phyloP scores from a whole-genome alignment of 1,284 basidiomycete genomes.

The Phlebopus sp. region DNA sequence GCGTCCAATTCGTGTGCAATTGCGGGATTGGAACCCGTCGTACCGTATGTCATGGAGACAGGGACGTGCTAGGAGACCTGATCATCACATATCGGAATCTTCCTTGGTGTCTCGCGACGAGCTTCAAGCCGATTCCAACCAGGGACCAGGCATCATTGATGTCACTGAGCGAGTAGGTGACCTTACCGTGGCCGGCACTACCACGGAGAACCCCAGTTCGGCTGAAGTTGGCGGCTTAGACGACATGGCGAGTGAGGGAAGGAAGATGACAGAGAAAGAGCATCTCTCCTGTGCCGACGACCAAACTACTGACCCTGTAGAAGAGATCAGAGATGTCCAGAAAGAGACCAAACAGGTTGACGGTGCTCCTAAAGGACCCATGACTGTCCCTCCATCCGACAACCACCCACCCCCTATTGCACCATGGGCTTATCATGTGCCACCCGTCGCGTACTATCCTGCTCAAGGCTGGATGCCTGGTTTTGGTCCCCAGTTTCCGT shows the following conservation, averaged over 20 bases:
- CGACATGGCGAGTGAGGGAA: conserved; percentile 16
- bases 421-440: conserved; percentile 37
- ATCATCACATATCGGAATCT: conserved; percentile 12
- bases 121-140: conserved; percentile 12
- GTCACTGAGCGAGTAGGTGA: conserved; percentile 11
- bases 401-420: conserved; percentile 28
- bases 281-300: conserved; percentile 1
- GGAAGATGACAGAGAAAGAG: neutral
- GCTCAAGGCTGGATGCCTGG: conserved; percentile 53
- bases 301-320: conserved; percentile 2
- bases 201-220: neutral
- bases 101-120: conserved; percentile 9
- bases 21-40: conserved; percentile 55
- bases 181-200: conserved; percentile 8
- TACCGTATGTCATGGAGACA: conserved; percentile 42
- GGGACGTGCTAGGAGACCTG: conserved; percentile 33
- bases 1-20: conserved; percentile 68
- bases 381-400: conserved; percentile 19
- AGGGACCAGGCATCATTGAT: conserved; percentile 7
- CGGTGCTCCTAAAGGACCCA: conserved; percentile 10
- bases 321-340: conserved; percentile 4
- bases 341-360: conserved; percentile 13
- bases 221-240: conserved; percentile 16
- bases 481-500: conserved; percentile 49
- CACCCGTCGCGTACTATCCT: conserved; percentile 47